A percentile compares a stretch with the other conserved stretches of the same genome.
These are phyloP conservation scores for Neurospora sp. DNA, from an alignment of 495 filamentous ascomycete species.

Conservation along the genomic window DNA sequence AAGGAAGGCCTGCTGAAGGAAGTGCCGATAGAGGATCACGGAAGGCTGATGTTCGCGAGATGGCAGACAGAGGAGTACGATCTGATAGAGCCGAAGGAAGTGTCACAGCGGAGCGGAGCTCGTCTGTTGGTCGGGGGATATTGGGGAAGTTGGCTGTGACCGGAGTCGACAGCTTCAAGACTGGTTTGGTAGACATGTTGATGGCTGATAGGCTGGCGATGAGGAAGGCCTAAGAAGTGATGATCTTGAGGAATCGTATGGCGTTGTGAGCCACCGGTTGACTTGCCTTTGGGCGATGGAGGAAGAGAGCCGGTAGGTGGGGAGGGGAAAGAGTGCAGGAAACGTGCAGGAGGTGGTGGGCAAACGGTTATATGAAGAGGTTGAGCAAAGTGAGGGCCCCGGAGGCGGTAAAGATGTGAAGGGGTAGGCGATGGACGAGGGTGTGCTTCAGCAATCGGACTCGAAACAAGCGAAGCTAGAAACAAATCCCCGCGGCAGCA, in stretches of 20 bases:
- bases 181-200: conserved; percentile 53
- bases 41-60: conserved; percentile 23
- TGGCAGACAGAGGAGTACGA: conserved; percentile 21
- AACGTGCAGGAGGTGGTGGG: conserved; percentile 20
- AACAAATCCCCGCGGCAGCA: conserved; percentile 10
- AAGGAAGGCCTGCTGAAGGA: conserved; percentile 25
- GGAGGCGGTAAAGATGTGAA: conserved; percentile 9
- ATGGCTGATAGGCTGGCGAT: conserved; percentile 13
- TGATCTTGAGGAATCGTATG: conserved; percentile 33
- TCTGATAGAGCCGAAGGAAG: conserved; percentile 21
- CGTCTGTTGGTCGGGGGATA: conserved; percentile 48
- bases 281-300: conserved; percentile 20
- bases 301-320: conserved; percentile 26
- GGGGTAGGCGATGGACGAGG: conserved; percentile 5
- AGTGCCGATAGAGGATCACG: conserved; percentile 22
- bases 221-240: conserved; percentile 4
- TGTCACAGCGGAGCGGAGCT: conserved; percentile 38
- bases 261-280: conserved; percentile 25
- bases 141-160: conserved; percentile 68
- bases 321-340: conserved; percentile 18
- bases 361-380: conserved; percentile 31
- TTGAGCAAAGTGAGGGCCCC: conserved; percentile 12
- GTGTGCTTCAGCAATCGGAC: conserved; percentile 3
- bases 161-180: conserved; percentile 65
- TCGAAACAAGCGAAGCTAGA: conserved; percentile 14